Percentiles rank a stretch among this genome's conserved stretches.
Evolutionary conservation across 164 flowering plant species (phyloP).

Genomic region (Chimonanthus praecox): DNA sequence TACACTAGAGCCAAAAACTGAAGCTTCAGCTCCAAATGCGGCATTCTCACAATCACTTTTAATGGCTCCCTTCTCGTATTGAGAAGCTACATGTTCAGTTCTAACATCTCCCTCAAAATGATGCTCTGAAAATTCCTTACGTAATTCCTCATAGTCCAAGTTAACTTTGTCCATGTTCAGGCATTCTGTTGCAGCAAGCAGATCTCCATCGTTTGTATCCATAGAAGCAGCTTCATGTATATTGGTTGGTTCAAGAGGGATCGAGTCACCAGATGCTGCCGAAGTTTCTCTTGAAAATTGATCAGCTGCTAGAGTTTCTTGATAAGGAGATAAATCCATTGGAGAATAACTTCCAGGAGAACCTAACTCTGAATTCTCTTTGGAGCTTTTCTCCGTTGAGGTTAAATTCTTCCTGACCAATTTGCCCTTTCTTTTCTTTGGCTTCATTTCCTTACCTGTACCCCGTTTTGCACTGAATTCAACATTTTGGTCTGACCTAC

Average conservation of each 20-base stretch:
- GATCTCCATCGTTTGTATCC: slow-evolving; percentile 42
- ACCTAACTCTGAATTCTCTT: slow-evolving; percentile 26
- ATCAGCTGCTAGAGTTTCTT: slow-evolving; percentile 38
- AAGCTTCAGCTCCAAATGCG: slow-evolving; percentile 34
- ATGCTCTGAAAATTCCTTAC: slow-evolving; percentile 17
- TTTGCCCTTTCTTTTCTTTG: slow-evolving; percentile 51
- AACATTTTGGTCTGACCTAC: slow-evolving; percentile 31
- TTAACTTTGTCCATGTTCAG: slow-evolving; percentile 37
- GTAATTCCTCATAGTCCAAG: slow-evolving; percentile 15
- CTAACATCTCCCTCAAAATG: slow-evolving; percentile 11
- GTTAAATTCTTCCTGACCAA: slow-evolving; percentile 26
- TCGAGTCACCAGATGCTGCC: slow-evolving; percentile 38
- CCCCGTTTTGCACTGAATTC: slow-evolving; percentile 44
- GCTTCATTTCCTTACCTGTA: slow-evolving; percentile 21
- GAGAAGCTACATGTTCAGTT: slow-evolving; percentile 41
- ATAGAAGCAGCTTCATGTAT: slow-evolving; percentile 23
- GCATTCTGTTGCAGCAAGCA: slow-evolving; percentile 33
- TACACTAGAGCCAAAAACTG: slow-evolving; percentile 22
- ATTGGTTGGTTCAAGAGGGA: slow-evolving; percentile 19
- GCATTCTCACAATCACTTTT: slow-evolving; percentile 22
- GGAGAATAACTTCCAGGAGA: slow-evolving; percentile 67
- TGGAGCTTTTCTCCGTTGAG: slow-evolving; percentile 27
- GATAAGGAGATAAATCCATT: slow-evolving; percentile 85
- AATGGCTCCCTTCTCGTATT: slow-evolving; percentile 40
- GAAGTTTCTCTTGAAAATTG: slow-evolving; percentile 44